Evolutionary conservation across 352 stramenopile genomes (phyloP).

Genomic region (Globisporangium carolinianum): DNA sequence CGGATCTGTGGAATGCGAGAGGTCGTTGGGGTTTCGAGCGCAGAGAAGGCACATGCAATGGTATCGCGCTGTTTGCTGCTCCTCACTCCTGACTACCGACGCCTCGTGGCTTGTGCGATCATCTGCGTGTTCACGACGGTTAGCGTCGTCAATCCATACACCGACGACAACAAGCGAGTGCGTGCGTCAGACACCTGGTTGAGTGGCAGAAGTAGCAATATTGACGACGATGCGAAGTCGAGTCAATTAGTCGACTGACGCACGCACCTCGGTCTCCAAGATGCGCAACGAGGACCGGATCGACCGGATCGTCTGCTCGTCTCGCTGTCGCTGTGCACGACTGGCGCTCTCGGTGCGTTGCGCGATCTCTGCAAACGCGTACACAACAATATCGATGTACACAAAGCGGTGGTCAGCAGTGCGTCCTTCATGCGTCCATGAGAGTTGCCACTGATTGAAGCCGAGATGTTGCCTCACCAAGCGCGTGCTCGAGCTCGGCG

Average conservation of each 20-base stretch:
- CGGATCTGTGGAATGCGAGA: no score
- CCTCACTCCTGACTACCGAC: background rate
- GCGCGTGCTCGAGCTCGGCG: conserved; percentile 3
- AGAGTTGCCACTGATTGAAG: background rate
- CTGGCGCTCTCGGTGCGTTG: background rate
- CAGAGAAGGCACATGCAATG: no score
- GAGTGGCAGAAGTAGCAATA: background rate
- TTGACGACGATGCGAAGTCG: background rate
- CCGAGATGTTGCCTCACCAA: background rate
- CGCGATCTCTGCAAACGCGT: background rate
- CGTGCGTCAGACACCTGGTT: background rate
- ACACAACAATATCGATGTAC: no score
- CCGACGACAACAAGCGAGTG: background rate
- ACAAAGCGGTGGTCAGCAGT: no score
- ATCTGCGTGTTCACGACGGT: background rate
- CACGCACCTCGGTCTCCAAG: conserved; percentile 2
- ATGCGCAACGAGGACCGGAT: conserved; percentile 2
- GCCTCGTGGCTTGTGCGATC: conserved; percentile 1
- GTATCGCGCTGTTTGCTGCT: no score
- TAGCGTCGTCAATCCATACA: no score
- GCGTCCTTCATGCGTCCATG: no score
- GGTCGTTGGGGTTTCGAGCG: no score
- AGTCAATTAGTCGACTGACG: no score
- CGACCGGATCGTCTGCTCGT: conserved; percentile 4
- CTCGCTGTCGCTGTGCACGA: conserved; percentile 4